These are phyloP conservation scores for Termitomyces bulborhizus DNA, from an alignment of 768 basidiomycete genomes.

Conservation along the genomic window DNA sequence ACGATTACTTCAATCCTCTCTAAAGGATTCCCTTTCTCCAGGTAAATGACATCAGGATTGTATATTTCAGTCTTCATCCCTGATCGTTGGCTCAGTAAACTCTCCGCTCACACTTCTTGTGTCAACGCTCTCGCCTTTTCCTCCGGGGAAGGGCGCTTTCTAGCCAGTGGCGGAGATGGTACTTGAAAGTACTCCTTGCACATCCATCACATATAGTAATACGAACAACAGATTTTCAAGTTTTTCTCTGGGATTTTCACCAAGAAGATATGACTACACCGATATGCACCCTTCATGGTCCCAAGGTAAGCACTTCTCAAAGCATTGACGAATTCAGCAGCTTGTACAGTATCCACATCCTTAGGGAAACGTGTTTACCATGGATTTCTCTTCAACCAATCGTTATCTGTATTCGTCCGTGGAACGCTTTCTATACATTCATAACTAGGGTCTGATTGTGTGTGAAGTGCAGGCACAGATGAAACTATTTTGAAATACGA, in stretches of 20 bases:
- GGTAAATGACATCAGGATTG: slow-evolving; percentile 14
- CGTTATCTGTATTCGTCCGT: slow-evolving; percentile 11
- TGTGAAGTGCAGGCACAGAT: slow-evolving; percentile 49
- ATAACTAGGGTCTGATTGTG: neutral
- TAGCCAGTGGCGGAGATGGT: slow-evolving; percentile 72
- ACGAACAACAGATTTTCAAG: slow-evolving; percentile 36
- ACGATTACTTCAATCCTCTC: slow-evolving; percentile 16
- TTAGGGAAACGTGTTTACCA: slow-evolving; percentile 65
- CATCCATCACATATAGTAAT: neutral
- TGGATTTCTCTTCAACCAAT: slow-evolving; percentile 62
- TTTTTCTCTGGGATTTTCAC: slow-evolving; percentile 64
- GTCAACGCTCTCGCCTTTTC: slow-evolving; percentile 62
- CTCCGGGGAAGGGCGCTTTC: slow-evolving; percentile 49
- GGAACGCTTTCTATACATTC: slow-evolving; percentile 1
- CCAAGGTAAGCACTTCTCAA: slow-evolving; percentile 26
- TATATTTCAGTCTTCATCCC: neutral
- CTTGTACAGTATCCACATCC: neutral
- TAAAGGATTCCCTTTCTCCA: slow-evolving; percentile 33
- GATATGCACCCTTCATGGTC: slow-evolving; percentile 38
- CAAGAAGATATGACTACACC: slow-evolving; percentile 46
- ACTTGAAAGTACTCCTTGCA: slow-evolving; percentile 13
- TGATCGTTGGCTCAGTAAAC: slow-evolving; percentile 20
- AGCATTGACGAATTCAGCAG: too few relatives aligned
- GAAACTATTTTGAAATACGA: slow-evolving; percentile 49
- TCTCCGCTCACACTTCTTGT: slow-evolving; percentile 51